Evolutionary conservation across 345 rosid species (phyloP).

Genomic region (Anacardium occidentale): DNA sequence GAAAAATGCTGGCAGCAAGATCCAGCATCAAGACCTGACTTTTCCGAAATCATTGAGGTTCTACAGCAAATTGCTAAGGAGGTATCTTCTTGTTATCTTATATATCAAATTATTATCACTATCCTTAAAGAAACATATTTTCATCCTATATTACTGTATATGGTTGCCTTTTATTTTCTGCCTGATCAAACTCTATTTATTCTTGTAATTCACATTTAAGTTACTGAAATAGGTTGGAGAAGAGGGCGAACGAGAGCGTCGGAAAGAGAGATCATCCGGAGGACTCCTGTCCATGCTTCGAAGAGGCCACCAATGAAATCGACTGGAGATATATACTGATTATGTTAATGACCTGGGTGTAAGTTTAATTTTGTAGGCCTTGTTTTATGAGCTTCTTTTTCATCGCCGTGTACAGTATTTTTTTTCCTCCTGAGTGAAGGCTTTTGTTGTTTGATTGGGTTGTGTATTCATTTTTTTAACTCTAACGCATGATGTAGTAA

Average conservation of each 20-base stretch:
- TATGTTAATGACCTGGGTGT: slow-evolving; percentile 19
- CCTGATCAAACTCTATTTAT: not conserved
- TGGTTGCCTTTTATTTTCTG: not conserved
- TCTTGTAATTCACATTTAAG: not conserved
- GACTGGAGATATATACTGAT: not conserved
- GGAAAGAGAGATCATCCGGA: slow-evolving; percentile 65
- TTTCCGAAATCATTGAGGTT: slow-evolving; percentile 64
- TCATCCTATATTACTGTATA: not conserved
- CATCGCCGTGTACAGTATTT: slow-evolving; percentile 32
- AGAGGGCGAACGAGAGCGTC: slow-evolving; percentile 55
- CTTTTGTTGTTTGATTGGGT: not conserved
- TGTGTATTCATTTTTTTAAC: not conserved
- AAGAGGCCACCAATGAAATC: slow-evolving; percentile 65
- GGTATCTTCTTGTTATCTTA: slow-evolving; percentile 35
- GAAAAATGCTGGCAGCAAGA: slow-evolving; percentile 90
- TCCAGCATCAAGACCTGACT: slow-evolving; percentile 82
- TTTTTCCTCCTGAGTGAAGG: not conserved
- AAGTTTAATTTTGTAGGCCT: slow-evolving; percentile 2
- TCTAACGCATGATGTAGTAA: not conserved
- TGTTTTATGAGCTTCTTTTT: slow-evolving; percentile 8
- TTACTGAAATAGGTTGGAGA: slow-evolving; percentile 56
- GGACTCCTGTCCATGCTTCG: slow-evolving; percentile 83
- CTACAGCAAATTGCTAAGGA: slow-evolving; percentile 72
- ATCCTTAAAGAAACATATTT: not conserved
- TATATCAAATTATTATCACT: no score